Base-by-base conservation (phyloP, 257 asterid genomes). In the Nicotiana paniculata region DNA sequence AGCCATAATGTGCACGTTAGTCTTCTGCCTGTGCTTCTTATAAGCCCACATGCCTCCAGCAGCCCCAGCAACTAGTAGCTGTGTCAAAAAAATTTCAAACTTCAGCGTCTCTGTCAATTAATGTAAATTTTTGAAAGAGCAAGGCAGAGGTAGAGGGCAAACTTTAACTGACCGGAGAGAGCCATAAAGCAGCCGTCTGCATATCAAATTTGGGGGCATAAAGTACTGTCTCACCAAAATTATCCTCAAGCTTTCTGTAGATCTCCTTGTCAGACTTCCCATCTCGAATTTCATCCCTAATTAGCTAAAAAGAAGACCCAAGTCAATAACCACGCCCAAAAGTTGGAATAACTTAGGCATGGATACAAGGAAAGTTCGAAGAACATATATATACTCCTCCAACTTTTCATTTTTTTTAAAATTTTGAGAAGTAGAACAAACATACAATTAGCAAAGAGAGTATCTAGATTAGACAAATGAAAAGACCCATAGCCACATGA, bases 131-230 rank as follows among this genome's bases (percentile, higher is more conserved):
- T 72, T 46, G 63, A 51, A 51, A 68, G 51, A 26, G 24, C 35
- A 30, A 39, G 15, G 32, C 13, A 69, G 59, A 39, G 55, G 46
- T 1, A 12, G 39, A 75, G 13, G 32, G 61, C n/a, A 5, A 46
- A 30, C 35, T 33, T 77, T 39, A 39, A 89, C 97, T 85, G 66
- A 96, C 99, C 85, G 99, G 99, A 53, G 97, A 85, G 64, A 94
- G 89, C 99, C 98, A 96, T 77, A 96, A 83, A 46, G 95, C 98
- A 74, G 98, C 98, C 75, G 98, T 96, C 88, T 96, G 99, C 91
- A 91, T 55, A 83, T 94, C 98, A 58, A 96, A 96, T 76, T 94
- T 96, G 51, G 99, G 99, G 75, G 91, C 84, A 77, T 96, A 94
- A 82, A 93, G 97, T 81, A 96, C 97, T 0, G 98, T 90, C 90